phyloP scores from a whole-genome alignment of 2,329 filamentous ascomycete species.

The Phymatotrichopsis omnivora region DNA sequence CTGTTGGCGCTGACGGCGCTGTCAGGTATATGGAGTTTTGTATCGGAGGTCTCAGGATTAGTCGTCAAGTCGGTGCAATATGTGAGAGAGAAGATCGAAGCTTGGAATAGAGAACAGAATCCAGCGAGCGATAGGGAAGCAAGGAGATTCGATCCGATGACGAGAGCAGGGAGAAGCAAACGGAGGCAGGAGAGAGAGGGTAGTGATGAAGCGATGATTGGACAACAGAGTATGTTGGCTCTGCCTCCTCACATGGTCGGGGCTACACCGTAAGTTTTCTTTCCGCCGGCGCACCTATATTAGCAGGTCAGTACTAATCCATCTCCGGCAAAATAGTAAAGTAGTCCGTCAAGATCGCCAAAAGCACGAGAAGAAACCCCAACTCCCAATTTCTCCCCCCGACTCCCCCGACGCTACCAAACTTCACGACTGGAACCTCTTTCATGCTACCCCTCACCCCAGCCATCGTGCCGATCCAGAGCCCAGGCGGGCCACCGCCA shows the following conservation, averaged over 20 bases:
- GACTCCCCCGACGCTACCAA: slow-evolving; percentile 8
- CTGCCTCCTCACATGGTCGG: slow-evolving; percentile 28
- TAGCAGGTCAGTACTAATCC: slow-evolving; percentile 2
- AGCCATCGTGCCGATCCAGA: slow-evolving; percentile 11
- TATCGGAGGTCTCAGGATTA: too few species aligned
- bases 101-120: too few species aligned
- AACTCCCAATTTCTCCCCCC: slow-evolving; percentile 2
- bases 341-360: slow-evolving; percentile 22
- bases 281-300: background rate
- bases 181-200: background rate
- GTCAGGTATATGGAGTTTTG: too few species aligned
- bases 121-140: too few species aligned
- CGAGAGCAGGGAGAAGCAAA: background rate
- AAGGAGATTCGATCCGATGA: slow-evolving; percentile 2
- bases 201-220: slow-evolving; percentile 4
- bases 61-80: too few species aligned
- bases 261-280: slow-evolving; percentile 26
- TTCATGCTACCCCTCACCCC: background rate
- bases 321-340: slow-evolving; percentile 19
- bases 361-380: slow-evolving; percentile 5
- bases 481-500: background rate
- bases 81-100: too few species aligned
- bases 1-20: too few species aligned
- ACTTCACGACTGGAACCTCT: slow-evolving; percentile 4
- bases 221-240: slow-evolving; percentile 25